Evolutionary conservation across 2,329 filamentous ascomycete genomes (phyloP).

Genomic region (Rutstroemia sp.): DNA sequence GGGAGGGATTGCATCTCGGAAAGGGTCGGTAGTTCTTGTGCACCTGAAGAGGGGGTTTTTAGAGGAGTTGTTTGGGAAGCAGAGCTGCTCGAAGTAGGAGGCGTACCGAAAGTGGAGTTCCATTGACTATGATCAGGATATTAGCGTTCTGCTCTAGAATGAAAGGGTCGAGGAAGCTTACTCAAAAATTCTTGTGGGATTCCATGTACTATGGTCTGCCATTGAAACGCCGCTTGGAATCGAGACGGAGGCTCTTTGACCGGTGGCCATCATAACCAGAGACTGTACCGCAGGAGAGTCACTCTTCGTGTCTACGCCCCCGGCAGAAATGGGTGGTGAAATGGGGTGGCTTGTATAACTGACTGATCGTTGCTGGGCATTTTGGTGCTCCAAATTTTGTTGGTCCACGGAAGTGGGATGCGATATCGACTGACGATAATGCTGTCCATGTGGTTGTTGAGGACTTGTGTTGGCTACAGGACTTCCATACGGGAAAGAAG

Average conservation of each 20-base stretch:
- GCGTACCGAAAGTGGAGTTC: conserved; percentile 83
- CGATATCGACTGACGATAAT: conserved; percentile 24
- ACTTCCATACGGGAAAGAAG: conserved; percentile 80
- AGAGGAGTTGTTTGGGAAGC: conserved; percentile 31
- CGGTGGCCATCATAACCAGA: conserved; percentile 61
- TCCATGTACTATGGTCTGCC: conserved; percentile 65
- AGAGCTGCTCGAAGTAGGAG: conserved; percentile 28
- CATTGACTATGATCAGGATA: conserved; percentile 59
- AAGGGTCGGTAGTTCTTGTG: conserved; percentile 41
- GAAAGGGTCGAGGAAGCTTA: conserved; percentile 41
- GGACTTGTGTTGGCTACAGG: conserved; percentile 36
- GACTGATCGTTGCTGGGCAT: conserved; percentile 46
- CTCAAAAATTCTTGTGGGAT: conserved; percentile 84
- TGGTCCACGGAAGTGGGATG: conserved; percentile 30
- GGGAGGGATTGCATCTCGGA: conserved; percentile 41
- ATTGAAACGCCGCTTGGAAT: conserved; percentile 29
- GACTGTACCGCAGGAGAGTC: conserved; percentile 68
- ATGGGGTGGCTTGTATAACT: conserved; percentile 66
- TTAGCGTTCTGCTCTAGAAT: conserved; percentile 22
- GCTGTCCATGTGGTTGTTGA: conserved; percentile 14
- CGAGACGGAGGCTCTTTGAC: conserved; percentile 40
- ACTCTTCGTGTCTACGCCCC: conserved; percentile 65
- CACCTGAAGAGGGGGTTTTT: conserved; percentile 30
- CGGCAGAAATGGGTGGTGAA: conserved; percentile 71
- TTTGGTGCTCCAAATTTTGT: conserved; percentile 42